Evolutionary conservation across 1,139 yeast genomes (phyloP).

Genomic region (Pichia cactophila): DNA sequence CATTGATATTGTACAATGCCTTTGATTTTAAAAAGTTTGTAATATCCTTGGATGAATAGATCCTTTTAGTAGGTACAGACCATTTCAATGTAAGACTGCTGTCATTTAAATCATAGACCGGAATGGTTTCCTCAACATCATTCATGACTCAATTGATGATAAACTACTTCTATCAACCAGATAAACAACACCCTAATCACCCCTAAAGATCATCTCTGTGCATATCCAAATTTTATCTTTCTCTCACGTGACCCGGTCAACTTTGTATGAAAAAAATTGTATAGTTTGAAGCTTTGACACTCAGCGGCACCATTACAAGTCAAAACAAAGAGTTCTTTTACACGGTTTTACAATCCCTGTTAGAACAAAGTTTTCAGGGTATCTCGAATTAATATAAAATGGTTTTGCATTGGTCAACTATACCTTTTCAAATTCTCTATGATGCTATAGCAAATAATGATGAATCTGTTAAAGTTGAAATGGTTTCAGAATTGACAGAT

Average conservation of each 20-base stretch:
- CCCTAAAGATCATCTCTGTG: no score
- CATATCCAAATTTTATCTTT: no score
- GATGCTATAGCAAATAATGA: constrained; percentile 28
- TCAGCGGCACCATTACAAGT: no score
- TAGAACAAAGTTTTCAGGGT: no score
- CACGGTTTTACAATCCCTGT: no score
- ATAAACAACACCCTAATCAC: no score
- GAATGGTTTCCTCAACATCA: neutral
- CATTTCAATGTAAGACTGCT: constrained; percentile 12
- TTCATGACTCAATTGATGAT: no score
- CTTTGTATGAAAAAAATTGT: no score
- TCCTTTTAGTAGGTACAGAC: constrained; percentile 23
- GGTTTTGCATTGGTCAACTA: constrained; percentile 29
- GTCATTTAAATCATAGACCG: neutral
- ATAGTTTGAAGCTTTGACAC: no score
- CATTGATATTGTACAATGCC: constrained; percentile 22
- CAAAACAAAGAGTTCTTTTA: no score
- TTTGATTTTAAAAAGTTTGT: constrained; percentile 22
- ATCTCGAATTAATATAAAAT: constrained; percentile 6
- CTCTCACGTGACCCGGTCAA: no score
- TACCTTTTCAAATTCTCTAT: constrained; percentile 28
- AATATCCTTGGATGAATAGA: constrained; percentile 23
- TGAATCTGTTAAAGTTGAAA: constrained; percentile 23
- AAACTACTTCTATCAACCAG: no score
- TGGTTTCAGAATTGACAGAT: constrained; percentile 26